Evolutionary conservation across 2,329 filamentous ascomycete genomes (phyloP).

Genomic region (Phyllosticta citrichinensis): DNA sequence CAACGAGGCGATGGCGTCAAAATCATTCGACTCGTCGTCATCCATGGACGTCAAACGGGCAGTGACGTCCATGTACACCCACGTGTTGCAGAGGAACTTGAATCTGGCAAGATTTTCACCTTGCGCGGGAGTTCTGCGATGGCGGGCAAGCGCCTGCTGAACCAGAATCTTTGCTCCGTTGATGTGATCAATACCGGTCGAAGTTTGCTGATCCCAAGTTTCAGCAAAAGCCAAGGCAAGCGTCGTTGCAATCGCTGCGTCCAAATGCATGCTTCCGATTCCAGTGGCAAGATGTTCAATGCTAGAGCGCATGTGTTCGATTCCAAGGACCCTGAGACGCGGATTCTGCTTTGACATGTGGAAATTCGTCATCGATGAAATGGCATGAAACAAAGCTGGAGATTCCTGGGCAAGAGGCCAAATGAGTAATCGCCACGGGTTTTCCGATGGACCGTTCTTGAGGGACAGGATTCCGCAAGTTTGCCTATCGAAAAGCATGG

Average conservation of each 20-base stretch:
- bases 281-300: constrained; percentile 49
- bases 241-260: constrained; percentile 60
- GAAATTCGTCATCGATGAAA: constrained; percentile 60
- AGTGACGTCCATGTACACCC: constrained; percentile 66
- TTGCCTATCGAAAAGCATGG: constrained; percentile 52
- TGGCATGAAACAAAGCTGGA: constrained; percentile 57
- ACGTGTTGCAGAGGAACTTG: constrained; percentile 60
- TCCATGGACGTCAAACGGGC: constrained; percentile 55
- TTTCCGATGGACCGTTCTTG: constrained; percentile 59
- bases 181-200: constrained; percentile 59
- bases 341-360: constrained; percentile 52
- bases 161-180: constrained; percentile 57
- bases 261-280: constrained; percentile 53
- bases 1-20: constrained; percentile 31
- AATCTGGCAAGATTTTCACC: constrained; percentile 42
- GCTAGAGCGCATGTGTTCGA: constrained; percentile 59
- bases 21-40: constrained; percentile 46
- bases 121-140: constrained; percentile 30
- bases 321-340: constrained; percentile 49
- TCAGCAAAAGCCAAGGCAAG: constrained; percentile 59
- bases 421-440: constrained; percentile 61
- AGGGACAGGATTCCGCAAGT: constrained; percentile 63
- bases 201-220: constrained; percentile 60
- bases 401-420: constrained; percentile 57
- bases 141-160: constrained; percentile 45